Base-by-base conservation (phyloP, 2,329 filamentous ascomycete species). In the Didymella lethalis region DNA sequence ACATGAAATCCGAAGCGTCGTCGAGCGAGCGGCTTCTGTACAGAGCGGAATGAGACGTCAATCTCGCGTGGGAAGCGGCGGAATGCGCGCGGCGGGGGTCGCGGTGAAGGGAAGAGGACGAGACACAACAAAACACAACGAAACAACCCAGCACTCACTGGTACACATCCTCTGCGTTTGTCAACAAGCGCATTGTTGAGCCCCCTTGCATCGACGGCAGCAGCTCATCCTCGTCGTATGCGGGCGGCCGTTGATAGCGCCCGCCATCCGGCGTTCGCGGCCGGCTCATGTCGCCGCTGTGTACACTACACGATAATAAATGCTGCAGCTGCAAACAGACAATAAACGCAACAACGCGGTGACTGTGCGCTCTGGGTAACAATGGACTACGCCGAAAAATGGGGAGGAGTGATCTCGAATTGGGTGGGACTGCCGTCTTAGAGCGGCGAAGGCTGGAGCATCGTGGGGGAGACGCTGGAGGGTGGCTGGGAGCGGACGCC, bases 111-210 rank as follows among this genome's bases (percentile, higher is more conserved):
- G n/a, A 16, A 31, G 28, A 58, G 55, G 45, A 61, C 36, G 29
- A 29, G 20, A 52, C 54, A 20, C 28, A 52, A 72, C 23, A 23
- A 23, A 23, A 23, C 23, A 23, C 23, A 23, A 23, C 23, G 23
- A 23, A 23, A 23, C 23, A 23, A 23, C 23, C 2, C 2, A 23
- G 2, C 75, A 81, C 76, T 78, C 76, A 77, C 79, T 75, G 73
- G 52, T 70, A 69, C 62, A 69, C 71, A 47, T 81, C 78, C 52
- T 82, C 80, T 40, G 69, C 73, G 63, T 78, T 78, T 63, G 81
- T 81, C 75, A 84, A 76, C 70, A 83, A 74, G 59, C 81, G 80
- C 81, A 84, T 82, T 45, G 79, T 81, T 54, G 80, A 76, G 55
- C 78, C 78, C 69, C 77, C 74, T 66, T 76, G 77, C 55, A 67